phyloP scores from a whole-genome alignment of 2,329 filamentous ascomycete species.

The Paecilomyces variotii region DNA sequence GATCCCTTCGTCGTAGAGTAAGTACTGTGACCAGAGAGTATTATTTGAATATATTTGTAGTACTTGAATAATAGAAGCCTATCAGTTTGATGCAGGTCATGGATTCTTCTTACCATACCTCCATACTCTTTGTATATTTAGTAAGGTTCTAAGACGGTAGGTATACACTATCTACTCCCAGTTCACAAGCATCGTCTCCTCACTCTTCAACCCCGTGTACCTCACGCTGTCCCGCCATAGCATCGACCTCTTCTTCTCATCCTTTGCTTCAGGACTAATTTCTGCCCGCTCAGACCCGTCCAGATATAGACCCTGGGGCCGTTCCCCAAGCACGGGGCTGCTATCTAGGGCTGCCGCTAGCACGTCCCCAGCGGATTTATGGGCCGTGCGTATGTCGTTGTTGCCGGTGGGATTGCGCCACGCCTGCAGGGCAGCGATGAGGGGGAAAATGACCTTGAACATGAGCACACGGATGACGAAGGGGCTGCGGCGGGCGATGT shows the following conservation, averaged over 20 bases:
- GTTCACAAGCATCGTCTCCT: conserved; percentile 3
- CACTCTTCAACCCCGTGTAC: conserved; percentile 5
- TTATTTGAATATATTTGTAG: neutral
- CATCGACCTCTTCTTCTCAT: conserved; percentile 6
- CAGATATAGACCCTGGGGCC: conserved; percentile 5
- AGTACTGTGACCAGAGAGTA: neutral
- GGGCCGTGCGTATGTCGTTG: neutral
- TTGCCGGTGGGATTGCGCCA: neutral
- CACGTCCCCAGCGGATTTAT: conserved; percentile 1
- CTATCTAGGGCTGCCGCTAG: conserved; percentile 3
- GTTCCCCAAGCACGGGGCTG: conserved; percentile 2
- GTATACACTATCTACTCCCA: conserved; percentile 2
- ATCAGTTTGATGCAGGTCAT: neutral
- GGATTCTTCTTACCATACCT: no score
- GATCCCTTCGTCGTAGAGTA: neutral
- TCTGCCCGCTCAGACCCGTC: conserved; percentile 2
- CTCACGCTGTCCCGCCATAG: conserved; percentile 7
- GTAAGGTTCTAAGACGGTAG: no score
- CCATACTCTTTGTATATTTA: no score
- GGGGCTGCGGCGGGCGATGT: conserved; percentile 16
- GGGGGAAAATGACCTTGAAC: neutral
- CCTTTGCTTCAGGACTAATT: conserved; percentile 5
- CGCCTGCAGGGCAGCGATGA: neutral
- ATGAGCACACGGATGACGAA: conserved; percentile 13
- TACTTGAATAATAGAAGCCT: neutral